Evolutionary conservation across 192 early-diverging fungal species (phyloP).

Genomic region (Rhizoclosmatium sp.): DNA sequence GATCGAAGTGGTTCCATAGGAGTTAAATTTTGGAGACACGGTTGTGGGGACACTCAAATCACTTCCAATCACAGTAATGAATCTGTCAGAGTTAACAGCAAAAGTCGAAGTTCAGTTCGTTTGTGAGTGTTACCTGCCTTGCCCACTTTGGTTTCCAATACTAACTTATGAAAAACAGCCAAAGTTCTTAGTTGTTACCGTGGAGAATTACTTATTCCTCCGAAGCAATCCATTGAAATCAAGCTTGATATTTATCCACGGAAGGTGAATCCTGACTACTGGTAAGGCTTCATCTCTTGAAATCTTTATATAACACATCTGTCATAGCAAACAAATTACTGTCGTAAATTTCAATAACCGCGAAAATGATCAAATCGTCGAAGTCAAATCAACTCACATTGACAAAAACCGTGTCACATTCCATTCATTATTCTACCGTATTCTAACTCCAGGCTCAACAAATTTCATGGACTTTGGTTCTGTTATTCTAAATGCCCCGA

Average conservation of each 20-base stretch:
- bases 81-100: constrained; percentile 86
- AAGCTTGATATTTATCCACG: constrained; percentile 96
- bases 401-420: constrained; percentile 97
- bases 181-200: constrained; percentile 87
- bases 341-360: constrained; percentile 90
- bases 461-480: constrained; percentile 97
- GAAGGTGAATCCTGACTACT: constrained; percentile 96
- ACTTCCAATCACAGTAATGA: constrained; percentile 78
- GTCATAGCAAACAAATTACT: constrained; percentile 84
- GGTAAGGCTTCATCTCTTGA: too few species aligned
- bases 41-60: constrained; percentile 95
- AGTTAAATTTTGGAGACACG: constrained; percentile 94
- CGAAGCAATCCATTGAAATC: constrained; percentile 76
- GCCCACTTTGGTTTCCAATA: neutral
- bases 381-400: constrained; percentile 92
- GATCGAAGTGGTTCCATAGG: constrained; percentile 82
- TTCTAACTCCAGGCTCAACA: constrained; percentile 81
- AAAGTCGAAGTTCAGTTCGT: constrained; percentile 85
- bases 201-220: constrained; percentile 78
- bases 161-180: constrained; percentile 48
- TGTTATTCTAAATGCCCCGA: constrained; percentile 82
- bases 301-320: constrained; percentile 6
- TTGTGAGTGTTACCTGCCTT: constrained; percentile 14
- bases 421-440: constrained; percentile 95
- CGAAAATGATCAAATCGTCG: constrained; percentile 88